phyloP scores from a whole-genome alignment of 352 stramenopile species.

The Phytophthora citricola region DNA sequence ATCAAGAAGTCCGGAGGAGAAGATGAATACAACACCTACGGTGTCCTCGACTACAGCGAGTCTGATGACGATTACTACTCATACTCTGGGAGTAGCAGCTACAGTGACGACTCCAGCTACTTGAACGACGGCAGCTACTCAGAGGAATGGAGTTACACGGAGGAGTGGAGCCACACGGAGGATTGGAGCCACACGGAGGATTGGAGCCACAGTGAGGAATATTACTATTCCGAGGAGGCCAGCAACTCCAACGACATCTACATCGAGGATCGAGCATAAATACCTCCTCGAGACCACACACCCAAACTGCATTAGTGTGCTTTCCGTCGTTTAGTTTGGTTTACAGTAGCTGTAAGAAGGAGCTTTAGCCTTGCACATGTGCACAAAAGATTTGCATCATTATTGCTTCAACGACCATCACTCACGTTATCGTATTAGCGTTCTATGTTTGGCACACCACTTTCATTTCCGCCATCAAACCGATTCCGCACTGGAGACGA shows the following conservation, averaged over 20 bases:
- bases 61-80: neutral
- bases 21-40: too few species aligned
- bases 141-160: neutral
- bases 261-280: neutral
- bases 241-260: neutral
- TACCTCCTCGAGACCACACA: too few species aligned
- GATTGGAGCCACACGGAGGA: too few species aligned
- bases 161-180: neutral
- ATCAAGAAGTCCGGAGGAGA: slow-evolving; percentile 6
- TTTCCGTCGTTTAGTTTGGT: too few species aligned
- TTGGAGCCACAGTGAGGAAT: too few species aligned
- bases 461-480: neutral
- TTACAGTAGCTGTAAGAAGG: too few species aligned
- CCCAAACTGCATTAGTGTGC: too few species aligned
- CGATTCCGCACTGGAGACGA: neutral
- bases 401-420: slow-evolving; percentile 22
- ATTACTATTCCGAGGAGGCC: neutral
- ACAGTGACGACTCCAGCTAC: neutral
- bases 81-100: neutral
- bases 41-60: too few species aligned
- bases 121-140: neutral
- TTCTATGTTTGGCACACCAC: slow-evolving; percentile 6
- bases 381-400: too few species aligned
- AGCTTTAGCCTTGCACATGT: too few species aligned
- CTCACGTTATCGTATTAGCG: neutral